Conservation (phyloP, 192 early-diverging fungal species). For the Coemansia sp. region DNA sequence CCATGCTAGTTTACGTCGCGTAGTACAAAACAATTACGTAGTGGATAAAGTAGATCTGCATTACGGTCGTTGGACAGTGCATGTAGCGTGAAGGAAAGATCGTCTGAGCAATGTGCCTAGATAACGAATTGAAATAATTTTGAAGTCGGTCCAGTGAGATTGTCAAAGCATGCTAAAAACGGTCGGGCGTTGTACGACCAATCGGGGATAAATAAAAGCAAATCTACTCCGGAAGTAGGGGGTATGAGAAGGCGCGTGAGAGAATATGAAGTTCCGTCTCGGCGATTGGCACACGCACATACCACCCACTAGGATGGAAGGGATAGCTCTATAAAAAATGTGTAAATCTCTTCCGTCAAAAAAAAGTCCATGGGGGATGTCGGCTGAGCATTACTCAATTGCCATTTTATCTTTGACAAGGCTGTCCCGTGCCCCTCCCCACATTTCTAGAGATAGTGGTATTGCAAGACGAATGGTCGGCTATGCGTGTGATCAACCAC, state of each 20-base stretch:
- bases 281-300: not conserved
- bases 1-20: not conserved
- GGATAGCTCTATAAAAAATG: not conserved
- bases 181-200: not conserved
- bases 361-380: not conserved
- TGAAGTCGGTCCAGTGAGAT: not conserved
- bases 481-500: not conserved
- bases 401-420: not conserved
- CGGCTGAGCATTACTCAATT: not conserved
- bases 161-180: not conserved
- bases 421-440: not conserved
- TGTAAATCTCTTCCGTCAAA: not conserved
- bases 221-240: not conserved
- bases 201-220: not conserved
- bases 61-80: not conserved
- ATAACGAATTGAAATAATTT: not conserved
- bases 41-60: not conserved
- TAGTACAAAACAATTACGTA: not conserved
- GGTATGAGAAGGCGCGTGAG: not conserved
- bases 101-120: too few species aligned
- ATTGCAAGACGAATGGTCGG: not conserved
- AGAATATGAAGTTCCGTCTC: not conserved
- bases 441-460: not conserved
- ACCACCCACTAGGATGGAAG: not conserved
- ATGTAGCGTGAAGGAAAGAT: not conserved